Evolutionary conservation across 768 basidiomycete genomes (phyloP), one percentile per base, ranked within the genome.

Genomic region (Collybiopsis confluens): DNA sequence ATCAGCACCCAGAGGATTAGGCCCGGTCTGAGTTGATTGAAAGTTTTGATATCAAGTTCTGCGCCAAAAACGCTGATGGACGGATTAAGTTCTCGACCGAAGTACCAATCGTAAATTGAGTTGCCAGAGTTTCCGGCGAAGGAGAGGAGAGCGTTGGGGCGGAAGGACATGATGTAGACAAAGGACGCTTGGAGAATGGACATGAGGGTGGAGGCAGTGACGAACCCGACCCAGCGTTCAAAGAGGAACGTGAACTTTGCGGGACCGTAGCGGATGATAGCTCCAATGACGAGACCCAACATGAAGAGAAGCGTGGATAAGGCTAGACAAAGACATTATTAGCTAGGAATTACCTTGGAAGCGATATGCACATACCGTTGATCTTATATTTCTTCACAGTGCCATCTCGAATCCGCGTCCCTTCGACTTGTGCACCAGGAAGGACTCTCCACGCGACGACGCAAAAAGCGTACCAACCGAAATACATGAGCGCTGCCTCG

Each of bases 1-100:
- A 95, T 76, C 53, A 99, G 78, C 26, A 84, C 74, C 96, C 97
- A 99, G n/a, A 93, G 81, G 60, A 95, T 95, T 49, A 97, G 78
- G 18, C 93, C 92, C 0, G 93, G 93, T 26, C 92, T 81, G 30
- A 95, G 81, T 64, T 97, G 92, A 65, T 85, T 95, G 73, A 77
- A 88, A 62, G 81, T 90, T 64, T 73, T 85, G 70, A 75, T 73
- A 65, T 75, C 84, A 59, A 76, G 78, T 49, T 70, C 93, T 15
- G 44, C 44, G 20, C 45, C 45, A 23, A 30, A 35, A 9, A 47
- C 28, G 37, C 89, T 86, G 52, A 92, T 81, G 1, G 85, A 82
- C 0, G 97, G 97, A 69, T 98, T 98, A 53, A 99, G 73, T 63
- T 92, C 88, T 48, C 94, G 88, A 18, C 94, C 93, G 57, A 96